Percentiles rank a stretch among this genome's conserved stretches.
phyloP scores from a whole-genome alignment of 1,284 basidiomycete genomes.

The Ustilago lituana region DNA sequence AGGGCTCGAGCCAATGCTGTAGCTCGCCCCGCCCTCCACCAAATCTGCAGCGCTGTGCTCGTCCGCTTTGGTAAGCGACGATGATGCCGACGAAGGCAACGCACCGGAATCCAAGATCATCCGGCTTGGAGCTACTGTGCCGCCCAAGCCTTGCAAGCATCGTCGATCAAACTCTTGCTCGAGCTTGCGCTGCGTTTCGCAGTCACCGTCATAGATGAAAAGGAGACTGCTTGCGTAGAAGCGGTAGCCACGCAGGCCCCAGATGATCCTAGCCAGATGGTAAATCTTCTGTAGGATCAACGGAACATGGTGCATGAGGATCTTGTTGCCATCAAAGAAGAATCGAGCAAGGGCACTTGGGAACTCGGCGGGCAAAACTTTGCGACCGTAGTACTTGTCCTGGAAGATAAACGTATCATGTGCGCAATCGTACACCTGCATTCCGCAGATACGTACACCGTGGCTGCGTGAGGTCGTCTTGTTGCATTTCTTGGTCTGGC shows the following conservation, averaged over 20 bases:
- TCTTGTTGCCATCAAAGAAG: constrained; percentile 81
- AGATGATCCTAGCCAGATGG: constrained; percentile 88
- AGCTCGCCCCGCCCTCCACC: constrained; percentile 39
- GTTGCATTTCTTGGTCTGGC: constrained; percentile 97
- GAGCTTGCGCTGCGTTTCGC: constrained; percentile 77
- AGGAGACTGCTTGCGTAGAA: constrained; percentile 98
- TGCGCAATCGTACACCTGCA: constrained; percentile 79
- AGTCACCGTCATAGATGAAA: constrained; percentile 96
- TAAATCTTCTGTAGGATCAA: constrained; percentile 89
- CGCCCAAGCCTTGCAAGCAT: constrained; percentile 38
- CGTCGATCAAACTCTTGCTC: constrained; percentile 56
- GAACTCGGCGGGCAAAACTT: constrained; percentile 86
- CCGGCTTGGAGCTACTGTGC: constrained; percentile 31
- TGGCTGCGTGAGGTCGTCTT: constrained; percentile 89
- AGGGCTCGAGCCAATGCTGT: constrained; percentile 46
- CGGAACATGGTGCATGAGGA: constrained; percentile 92
- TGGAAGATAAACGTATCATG: constrained; percentile 83
- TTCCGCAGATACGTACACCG: constrained; percentile 94
- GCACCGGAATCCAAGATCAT: constrained; percentile 16
- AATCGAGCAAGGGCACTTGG: constrained; percentile 82
- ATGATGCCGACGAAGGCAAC: background rate
- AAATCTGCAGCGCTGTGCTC: constrained; percentile 10
- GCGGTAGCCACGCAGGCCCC: constrained; percentile 86
- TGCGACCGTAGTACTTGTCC: constrained; percentile 96
- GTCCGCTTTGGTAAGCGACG: constrained; percentile 10